A percentile compares a stretch with the other conserved stretches of the same genome.
Conservation (phyloP, 2,329 filamentous ascomycete genomes). For the Calonectria pteridis region DNA sequence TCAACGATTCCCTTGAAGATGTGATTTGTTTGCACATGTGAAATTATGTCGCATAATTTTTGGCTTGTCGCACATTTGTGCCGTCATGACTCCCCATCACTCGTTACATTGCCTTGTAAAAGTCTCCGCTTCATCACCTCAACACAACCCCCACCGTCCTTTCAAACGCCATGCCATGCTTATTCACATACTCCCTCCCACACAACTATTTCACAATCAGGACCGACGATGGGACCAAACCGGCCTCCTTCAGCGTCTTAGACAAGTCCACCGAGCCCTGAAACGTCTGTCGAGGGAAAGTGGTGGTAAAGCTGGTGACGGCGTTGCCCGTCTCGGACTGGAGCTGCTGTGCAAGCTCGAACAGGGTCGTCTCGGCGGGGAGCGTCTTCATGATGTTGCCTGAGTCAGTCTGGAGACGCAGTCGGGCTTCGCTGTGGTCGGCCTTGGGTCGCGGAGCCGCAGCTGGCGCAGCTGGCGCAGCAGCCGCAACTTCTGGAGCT, state of each 20-base stretch:
- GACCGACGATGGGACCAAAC: slow-evolving; percentile 90
- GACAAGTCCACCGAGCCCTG: slow-evolving; percentile 79
- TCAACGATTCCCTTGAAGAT: slow-evolving; percentile 12
- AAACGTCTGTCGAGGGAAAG: slow-evolving; percentile 88
- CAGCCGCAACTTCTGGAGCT: slow-evolving; percentile 58
- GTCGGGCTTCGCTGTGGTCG: slow-evolving; percentile 82
- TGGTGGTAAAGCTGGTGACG: slow-evolving; percentile 84
- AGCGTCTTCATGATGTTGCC: slow-evolving; percentile 90
- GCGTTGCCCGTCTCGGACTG: slow-evolving; percentile 76
- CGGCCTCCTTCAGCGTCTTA: slow-evolving; percentile 92
- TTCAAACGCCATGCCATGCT: slow-evolving; percentile 41
- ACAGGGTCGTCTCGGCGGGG: slow-evolving; percentile 89
- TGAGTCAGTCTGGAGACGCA: slow-evolving; percentile 80
- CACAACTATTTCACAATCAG: slow-evolving; percentile 75
- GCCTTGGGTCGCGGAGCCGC: slow-evolving; percentile 71
- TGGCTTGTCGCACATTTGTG: slow-evolving; percentile 27
- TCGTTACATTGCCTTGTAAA: slow-evolving; percentile 4
- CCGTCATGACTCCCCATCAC: not conserved
- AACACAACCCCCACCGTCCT: not conserved
- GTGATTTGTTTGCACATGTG: slow-evolving; percentile 31
- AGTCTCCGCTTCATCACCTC: slow-evolving; percentile 2
- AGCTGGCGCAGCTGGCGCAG: slow-evolving; percentile 61
- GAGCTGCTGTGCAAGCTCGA: slow-evolving; percentile 87
- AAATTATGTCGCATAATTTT: slow-evolving; percentile 12
- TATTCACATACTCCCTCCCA: not conserved